Conservation (phyloP, 148 eudicot species). For the Mesembryanthemum crystallinum region DNA sequence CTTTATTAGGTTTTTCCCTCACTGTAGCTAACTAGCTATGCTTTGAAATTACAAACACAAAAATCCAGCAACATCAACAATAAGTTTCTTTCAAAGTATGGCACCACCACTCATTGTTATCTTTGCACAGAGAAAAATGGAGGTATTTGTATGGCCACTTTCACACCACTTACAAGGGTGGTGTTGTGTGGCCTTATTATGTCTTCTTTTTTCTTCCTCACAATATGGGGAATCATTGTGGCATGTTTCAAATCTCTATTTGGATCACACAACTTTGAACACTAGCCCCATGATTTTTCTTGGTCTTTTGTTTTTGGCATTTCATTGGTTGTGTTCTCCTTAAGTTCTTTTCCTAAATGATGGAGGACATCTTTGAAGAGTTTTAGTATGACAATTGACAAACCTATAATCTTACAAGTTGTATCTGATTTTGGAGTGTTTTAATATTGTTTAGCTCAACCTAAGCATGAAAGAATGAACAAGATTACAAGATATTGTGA, state of each 20-base stretch:
- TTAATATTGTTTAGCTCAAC: too few species aligned
- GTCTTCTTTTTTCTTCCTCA: neutral
- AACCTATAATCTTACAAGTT: too few species aligned
- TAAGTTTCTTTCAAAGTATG: slow-evolving; percentile 9
- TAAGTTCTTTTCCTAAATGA: neutral
- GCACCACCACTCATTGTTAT: slow-evolving; percentile 6
- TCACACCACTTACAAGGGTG: neutral
- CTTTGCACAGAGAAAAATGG: neutral
- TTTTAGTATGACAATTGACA: too few species aligned
- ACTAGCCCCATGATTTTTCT: neutral
- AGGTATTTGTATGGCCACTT: slow-evolving; percentile 1
- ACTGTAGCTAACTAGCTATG: too few species aligned
- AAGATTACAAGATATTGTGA: too few species aligned
- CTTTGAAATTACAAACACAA: slow-evolving; percentile 4
- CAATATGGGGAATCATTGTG: neutral
- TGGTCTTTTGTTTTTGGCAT: neutral
- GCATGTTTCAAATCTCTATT: neutral
- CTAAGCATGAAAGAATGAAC: too few species aligned
- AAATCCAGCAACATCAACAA: neutral
- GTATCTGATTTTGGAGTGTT: too few species aligned
- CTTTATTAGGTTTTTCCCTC: too few species aligned
- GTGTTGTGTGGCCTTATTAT: neutral
- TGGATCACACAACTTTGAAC: neutral
- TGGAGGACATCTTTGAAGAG: neutral
- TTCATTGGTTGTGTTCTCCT: neutral